Evolutionary conservation across 192 early-diverging fungal species (phyloP), one percentile per base, ranked within the genome.

Genomic region (Mortierella antarctica): DNA sequence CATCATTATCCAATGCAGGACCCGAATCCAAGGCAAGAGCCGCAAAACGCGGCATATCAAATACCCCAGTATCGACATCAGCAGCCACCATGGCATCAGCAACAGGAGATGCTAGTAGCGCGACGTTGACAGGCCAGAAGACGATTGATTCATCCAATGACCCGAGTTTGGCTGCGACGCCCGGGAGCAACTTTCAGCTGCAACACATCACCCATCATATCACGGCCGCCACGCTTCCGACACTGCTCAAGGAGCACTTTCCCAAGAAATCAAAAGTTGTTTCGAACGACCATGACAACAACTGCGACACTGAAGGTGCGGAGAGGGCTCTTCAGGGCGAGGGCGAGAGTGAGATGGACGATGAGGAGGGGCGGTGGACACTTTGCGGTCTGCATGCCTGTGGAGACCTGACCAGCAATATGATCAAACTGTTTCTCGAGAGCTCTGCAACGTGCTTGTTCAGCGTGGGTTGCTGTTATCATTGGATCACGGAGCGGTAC

Each of bases 401-500:
- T 70, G 96, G 96, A 8, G 91, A 96, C 68, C 73, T 97, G 61
- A 88, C 92, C 6, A 90, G 91, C 51, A 89, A 89, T 2, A 89
- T 94, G 68, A 85, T 96, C 10, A 83, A 87, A 50, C 70, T 89
- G 21, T 95, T 91, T 75, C 84, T 87, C 4, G 86, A 89, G 62
- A 86, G 85, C 42, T 76, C 84, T 8, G 86, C 89, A 10, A 83
- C 78, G 11, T 83, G 84, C 14, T 72, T 95, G 46, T 91, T 91
- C 14, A 85, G 87, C 54, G 93, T 95, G 12, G 91, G 93, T 11
- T 96, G 96, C 86, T 97, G 96, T 82, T 96, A 97, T 75, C 94
- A 97, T 82, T 86, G 84, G 70, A 83, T 96, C 15, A 86, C 93
- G 0, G 93, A 95, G 53, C 62, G 64, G 23, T 79, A 66, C 17